Percentiles rank a stretch among this genome's conserved stretches.
phyloP scores from a whole-genome alignment of 192 early-diverging fungal species.

The Phlyctochytrium planicorne region DNA sequence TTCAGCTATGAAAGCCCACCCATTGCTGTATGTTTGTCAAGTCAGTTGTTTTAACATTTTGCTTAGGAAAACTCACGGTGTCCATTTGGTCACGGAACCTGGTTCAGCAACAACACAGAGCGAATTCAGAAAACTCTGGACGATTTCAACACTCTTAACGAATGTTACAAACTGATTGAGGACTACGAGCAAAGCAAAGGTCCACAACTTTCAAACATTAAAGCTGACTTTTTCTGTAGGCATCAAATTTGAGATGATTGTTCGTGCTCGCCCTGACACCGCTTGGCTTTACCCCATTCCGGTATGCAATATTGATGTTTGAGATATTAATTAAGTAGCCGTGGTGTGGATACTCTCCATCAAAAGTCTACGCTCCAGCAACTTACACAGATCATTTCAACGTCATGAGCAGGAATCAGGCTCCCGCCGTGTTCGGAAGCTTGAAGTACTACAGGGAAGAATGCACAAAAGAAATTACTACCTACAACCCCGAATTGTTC shows the following conservation, averaged over 20 bases:
- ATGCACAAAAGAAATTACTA: no score
- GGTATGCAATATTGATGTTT: background rate
- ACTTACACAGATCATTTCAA: background rate
- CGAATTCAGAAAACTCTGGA: no score
- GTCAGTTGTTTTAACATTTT: no score
- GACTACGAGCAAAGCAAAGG: background rate
- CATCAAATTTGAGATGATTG: background rate
- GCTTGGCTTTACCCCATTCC: background rate
- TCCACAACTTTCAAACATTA: background rate
- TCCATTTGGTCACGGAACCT: no score
- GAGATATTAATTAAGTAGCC: background rate
- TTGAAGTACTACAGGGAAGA: background rate
- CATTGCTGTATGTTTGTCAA: no score
- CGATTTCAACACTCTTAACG: no score
- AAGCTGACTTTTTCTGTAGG: background rate
- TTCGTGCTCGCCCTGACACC: background rate
- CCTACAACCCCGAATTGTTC: no score
- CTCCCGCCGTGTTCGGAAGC: background rate
- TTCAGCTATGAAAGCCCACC: no score
- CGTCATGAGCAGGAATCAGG: background rate
- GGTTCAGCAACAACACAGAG: no score
- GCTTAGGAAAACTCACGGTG: no score
- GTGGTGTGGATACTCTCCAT: background rate
- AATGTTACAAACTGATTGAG: conserved; percentile 4
- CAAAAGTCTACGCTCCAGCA: background rate